Conservation (phyloP, 768 basidiomycete species). For the Amyloporia xantha region DNA sequence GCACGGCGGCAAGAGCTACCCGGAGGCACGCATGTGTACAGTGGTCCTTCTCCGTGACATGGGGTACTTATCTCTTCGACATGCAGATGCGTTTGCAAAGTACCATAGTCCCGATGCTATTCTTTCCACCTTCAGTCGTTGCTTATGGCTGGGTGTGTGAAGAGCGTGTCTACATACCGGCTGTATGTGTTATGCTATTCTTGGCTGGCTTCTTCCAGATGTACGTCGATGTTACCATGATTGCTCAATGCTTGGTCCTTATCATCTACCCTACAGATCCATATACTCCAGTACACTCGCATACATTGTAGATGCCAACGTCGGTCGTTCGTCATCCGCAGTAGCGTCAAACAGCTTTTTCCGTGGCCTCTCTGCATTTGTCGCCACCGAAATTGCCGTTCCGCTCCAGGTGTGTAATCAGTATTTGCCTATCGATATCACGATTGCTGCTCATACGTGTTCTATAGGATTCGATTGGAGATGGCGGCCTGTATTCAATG, state of each 20-base stretch:
- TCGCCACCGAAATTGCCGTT: conserved; percentile 65
- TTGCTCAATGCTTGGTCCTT: too few relatives aligned
- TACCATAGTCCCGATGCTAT: conserved; percentile 47
- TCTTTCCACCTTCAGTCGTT: conserved; percentile 55
- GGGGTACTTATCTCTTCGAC: not conserved
- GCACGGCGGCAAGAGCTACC: conserved; percentile 42
- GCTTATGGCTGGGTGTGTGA: conserved; percentile 74
- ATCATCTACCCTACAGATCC: conserved; percentile 36
- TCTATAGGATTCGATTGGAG: conserved; percentile 57
- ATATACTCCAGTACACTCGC: conserved; percentile 69
- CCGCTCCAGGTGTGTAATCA: conserved; percentile 43
- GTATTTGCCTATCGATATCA: not conserved
- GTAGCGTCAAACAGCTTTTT: conserved; percentile 73
- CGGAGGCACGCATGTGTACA: conserved; percentile 47
- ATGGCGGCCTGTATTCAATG: conserved; percentile 74
- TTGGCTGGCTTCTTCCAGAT: conserved; percentile 67
- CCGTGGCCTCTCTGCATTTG: conserved; percentile 62
- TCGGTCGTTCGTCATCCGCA: conserved; percentile 70
- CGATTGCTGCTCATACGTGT: not conserved
- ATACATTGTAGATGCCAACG: conserved; percentile 84
- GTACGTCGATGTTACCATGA: too few relatives aligned
- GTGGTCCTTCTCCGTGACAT: not conserved
- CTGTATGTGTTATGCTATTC: conserved; percentile 67
- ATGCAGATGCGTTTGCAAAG: conserved; percentile 67
- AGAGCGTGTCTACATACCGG: conserved; percentile 56